Evolutionary conservation across 1,284 basidiomycete genomes (phyloP).

Genomic region (Leccinum insigne): DNA sequence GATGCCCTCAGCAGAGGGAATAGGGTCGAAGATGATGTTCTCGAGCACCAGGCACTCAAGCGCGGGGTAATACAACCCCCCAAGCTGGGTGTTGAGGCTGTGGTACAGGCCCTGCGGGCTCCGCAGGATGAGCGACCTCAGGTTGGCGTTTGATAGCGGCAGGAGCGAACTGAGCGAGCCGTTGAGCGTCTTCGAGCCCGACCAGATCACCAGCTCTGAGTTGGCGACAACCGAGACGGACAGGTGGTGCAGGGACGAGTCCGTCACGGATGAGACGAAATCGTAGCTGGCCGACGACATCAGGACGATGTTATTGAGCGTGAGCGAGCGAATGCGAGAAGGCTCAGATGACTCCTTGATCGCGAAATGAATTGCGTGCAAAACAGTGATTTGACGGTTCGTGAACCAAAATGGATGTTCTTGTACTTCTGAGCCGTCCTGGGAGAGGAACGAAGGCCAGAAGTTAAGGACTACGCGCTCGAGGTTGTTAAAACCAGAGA

Average conservation of each 20-base stretch:
- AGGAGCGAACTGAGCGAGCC: constrained; percentile 27
- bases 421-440: constrained; percentile 24
- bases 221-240: constrained; percentile 33
- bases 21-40: constrained; percentile 31
- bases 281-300: constrained; percentile 27
- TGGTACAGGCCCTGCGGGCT: constrained; percentile 33
- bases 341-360: constrained; percentile 16
- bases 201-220: constrained; percentile 31
- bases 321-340: constrained; percentile 24
- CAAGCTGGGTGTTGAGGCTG: constrained; percentile 22
- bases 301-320: constrained; percentile 29
- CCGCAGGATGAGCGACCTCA: constrained; percentile 25
- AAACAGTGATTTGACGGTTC: constrained; percentile 26
- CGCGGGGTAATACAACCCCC: constrained; percentile 24
- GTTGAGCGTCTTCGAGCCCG: constrained; percentile 32
- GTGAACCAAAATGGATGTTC: constrained; percentile 35
- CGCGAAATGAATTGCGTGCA: constrained; percentile 27
- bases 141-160: constrained; percentile 19
- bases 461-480: constrained; percentile 28
- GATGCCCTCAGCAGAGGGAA: constrained; percentile 20
- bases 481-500: background rate
- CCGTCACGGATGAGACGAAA: constrained; percentile 26
- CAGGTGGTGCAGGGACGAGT: constrained; percentile 30
- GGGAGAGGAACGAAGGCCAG: constrained; percentile 32
- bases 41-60: constrained; percentile 31